Evolutionary conservation across 495 filamentous ascomycete genomes (phyloP).

Genomic region (Neurospora sp.): DNA sequence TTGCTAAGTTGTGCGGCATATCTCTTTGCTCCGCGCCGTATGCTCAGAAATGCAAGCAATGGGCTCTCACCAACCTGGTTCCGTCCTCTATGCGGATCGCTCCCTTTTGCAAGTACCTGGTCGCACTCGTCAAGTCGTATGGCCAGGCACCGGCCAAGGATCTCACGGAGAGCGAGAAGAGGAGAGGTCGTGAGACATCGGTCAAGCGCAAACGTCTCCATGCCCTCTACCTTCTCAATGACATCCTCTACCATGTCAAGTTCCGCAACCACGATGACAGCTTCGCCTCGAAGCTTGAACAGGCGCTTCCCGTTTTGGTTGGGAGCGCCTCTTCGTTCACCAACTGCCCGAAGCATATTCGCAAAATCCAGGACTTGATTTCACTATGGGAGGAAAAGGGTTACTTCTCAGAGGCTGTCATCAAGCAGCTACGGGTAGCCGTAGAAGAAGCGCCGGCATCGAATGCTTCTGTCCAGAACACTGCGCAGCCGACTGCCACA

Average conservation of each 20-base stretch:
- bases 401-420: conserved; percentile 53
- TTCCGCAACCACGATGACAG: conserved; percentile 45
- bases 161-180: conserved; percentile 11
- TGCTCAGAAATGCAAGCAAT: conserved; percentile 73
- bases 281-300: conserved; percentile 52
- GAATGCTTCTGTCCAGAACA: not conserved
- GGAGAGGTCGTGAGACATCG: conserved; percentile 36
- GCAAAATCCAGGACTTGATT: conserved; percentile 56
- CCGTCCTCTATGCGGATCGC: conserved; percentile 55
- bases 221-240: conserved; percentile 74
- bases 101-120: conserved; percentile 68
- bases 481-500: not conserved
- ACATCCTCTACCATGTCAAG: conserved; percentile 71
- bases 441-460: conserved; percentile 35
- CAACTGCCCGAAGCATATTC: conserved; percentile 55
- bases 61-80: conserved; percentile 64
- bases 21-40: conserved; percentile 8
- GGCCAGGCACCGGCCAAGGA: conserved; percentile 18
- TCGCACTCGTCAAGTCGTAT: conserved; percentile 55
- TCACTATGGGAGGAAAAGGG: conserved; percentile 60
- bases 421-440: conserved; percentile 50
- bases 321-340: conserved; percentile 51
- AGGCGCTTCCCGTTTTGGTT: conserved; percentile 51
- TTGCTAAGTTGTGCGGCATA: conserved; percentile 44
- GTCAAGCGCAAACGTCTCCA: conserved; percentile 62